Percentiles rank a stretch among this genome's conserved stretches.
Conservation (phyloP, 305 asterid genomes). For the Striga hermonthica region DNA sequence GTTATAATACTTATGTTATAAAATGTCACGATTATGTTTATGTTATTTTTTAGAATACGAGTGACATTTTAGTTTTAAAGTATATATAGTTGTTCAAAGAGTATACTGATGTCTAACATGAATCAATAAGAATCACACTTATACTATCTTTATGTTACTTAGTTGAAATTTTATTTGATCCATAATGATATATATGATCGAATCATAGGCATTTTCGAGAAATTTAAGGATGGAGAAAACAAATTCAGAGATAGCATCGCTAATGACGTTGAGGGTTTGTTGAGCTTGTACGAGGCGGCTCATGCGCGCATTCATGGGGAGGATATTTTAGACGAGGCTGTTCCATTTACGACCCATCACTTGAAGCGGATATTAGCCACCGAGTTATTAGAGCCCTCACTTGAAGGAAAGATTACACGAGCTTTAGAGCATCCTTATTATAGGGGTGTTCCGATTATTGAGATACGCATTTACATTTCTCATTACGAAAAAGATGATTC, state of each 20-base stretch:
- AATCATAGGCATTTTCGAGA: neutral
- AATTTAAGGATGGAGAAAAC: neutral
- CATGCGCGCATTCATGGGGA: neutral
- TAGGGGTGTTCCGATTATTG: constrained; percentile 1
- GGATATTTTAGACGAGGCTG: neutral
- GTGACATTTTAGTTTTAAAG: too few relatives aligned
- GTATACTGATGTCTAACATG: too few relatives aligned
- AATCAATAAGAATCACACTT: too few relatives aligned
- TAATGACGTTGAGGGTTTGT: neutral
- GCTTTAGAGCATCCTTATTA: constrained; percentile 19
- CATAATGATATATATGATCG: too few relatives aligned
- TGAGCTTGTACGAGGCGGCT: neutral
- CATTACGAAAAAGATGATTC: neutral
- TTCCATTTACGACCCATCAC: constrained; percentile 17
- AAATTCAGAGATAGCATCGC: neutral
- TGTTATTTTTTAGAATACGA: too few relatives aligned
- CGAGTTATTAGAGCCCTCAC: neutral
- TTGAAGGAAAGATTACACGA: constrained; percentile 4
- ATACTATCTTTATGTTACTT: too few relatives aligned
- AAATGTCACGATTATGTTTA: too few relatives aligned
- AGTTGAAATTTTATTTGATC: too few relatives aligned
- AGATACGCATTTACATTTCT: constrained; percentile 4
- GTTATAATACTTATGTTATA: too few relatives aligned
- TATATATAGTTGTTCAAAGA: too few relatives aligned
- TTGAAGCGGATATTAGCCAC: neutral